Percentiles rank a stretch among this genome's conserved stretches.
phyloP scores from a whole-genome alignment of 2,329 filamentous ascomycete species.

The Lasiodiplodia hormozganensis region DNA sequence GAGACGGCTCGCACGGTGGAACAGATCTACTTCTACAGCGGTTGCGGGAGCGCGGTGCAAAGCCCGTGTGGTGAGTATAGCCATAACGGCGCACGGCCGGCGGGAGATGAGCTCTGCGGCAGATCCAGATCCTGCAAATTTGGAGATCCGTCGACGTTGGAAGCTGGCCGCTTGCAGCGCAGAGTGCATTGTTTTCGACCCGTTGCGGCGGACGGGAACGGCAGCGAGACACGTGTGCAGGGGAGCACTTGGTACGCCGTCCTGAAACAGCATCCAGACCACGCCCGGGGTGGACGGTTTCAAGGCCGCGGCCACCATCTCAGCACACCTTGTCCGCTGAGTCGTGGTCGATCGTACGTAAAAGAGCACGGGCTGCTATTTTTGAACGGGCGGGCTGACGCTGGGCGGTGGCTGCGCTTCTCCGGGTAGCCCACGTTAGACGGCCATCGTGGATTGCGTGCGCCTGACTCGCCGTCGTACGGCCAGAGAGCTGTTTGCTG shows the following conservation, averaged over 20 bases:
- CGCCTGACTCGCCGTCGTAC: slow-evolving; percentile 5
- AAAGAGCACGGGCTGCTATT: slow-evolving; percentile 10
- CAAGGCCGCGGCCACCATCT: slow-evolving; percentile 11
- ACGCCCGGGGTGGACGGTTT: slow-evolving; percentile 11
- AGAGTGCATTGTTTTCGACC: neutral
- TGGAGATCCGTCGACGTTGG: neutral
- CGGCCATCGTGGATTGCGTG: neutral
- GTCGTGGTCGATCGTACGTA: neutral
- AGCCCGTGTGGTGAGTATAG: slow-evolving; percentile 5
- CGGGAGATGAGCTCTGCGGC: slow-evolving; percentile 21
- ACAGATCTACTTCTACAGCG: neutral
- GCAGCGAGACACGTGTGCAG: slow-evolving; percentile 24
- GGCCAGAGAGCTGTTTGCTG: neutral
- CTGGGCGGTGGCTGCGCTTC: slow-evolving; percentile 7
- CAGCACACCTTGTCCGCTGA: neutral
- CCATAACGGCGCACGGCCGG: neutral
- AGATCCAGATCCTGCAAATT: slow-evolving; percentile 27
- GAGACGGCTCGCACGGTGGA: neutral
- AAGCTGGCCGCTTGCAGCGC: neutral
- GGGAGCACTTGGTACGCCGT: slow-evolving; percentile 15
- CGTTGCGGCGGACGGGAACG: neutral
- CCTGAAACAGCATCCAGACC: slow-evolving; percentile 19
- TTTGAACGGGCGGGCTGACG: slow-evolving; percentile 15
- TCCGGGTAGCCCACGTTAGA: slow-evolving; percentile 7
- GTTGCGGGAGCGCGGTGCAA: slow-evolving; percentile 7